phyloP scores from a whole-genome alignment of 2,329 filamentous ascomycete species.

The Fusarium annulatum region DNA sequence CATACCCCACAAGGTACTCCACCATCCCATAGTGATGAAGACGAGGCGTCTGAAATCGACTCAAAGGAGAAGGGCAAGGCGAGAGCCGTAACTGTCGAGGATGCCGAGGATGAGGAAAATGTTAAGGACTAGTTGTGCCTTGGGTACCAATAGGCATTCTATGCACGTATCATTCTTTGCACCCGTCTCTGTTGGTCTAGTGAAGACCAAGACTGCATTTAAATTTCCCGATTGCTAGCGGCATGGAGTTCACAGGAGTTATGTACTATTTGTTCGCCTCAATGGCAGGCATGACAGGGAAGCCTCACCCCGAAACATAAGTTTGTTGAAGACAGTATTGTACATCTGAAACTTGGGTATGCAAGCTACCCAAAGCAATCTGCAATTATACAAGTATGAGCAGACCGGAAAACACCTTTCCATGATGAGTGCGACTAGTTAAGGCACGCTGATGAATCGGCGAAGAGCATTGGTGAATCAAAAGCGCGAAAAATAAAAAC shows the following conservation, averaged over 20 bases:
- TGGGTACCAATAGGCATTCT: neutral
- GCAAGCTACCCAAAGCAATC: conserved; percentile 11
- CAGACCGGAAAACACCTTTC: conserved; percentile 22
- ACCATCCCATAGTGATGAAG: conserved; percentile 27
- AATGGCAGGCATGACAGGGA: neutral
- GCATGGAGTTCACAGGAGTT: conserved; percentile 25
- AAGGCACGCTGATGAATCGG: conserved; percentile 12
- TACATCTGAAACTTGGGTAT: conserved; percentile 23
- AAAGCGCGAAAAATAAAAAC: conserved; percentile 5
- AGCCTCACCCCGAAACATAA: conserved; percentile 7
- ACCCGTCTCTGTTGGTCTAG: neutral
- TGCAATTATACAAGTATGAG: conserved; percentile 9
- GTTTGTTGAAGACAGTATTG: conserved; percentile 10
- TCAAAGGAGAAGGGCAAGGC: conserved; percentile 55
- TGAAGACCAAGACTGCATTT: conserved; percentile 14
- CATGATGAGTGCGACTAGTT: conserved; percentile 20
- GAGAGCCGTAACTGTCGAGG: conserved; percentile 57
- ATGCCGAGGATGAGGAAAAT: conserved; percentile 35
- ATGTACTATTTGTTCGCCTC: neutral
- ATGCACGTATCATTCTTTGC: neutral
- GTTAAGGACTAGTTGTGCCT: conserved; percentile 19
- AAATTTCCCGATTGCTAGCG: conserved; percentile 15
- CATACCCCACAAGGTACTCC: conserved; percentile 18
- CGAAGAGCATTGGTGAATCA: neutral
- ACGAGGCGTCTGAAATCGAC: conserved; percentile 22